These are phyloP conservation scores for Daldinia bambusicola DNA, from an alignment of 495 filamentous ascomycete genomes.

Conservation along the genomic window DNA sequence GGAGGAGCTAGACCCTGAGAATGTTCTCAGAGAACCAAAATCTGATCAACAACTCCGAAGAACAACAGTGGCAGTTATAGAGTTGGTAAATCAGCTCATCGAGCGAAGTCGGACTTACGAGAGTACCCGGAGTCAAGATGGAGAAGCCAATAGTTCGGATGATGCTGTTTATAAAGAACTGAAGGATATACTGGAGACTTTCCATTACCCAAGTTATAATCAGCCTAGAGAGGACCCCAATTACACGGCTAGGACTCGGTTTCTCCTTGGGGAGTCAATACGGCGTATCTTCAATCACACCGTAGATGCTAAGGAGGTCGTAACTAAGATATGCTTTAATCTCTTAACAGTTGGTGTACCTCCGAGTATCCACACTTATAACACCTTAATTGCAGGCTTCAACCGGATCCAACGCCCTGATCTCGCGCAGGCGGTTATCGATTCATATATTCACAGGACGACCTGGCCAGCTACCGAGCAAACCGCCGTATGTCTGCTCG, in stretches of 20 bases:
- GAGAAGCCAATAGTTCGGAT: background rate
- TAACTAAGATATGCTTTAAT: conserved; percentile 74
- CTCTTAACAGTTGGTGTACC: conserved; percentile 66
- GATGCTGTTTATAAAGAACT: conserved; percentile 26
- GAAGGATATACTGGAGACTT: conserved; percentile 7
- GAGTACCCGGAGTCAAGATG: conserved; percentile 20
- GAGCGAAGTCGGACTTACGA: background rate
- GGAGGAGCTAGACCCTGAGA: conserved; percentile 33
- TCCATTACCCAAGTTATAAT: conserved; percentile 51
- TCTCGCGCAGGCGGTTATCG: conserved; percentile 65
- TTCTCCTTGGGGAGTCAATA: conserved; percentile 49
- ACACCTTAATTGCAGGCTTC: conserved; percentile 69
- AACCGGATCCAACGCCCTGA: conserved; percentile 59
- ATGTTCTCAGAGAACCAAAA: conserved; percentile 43
- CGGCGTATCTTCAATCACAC: conserved; percentile 47
- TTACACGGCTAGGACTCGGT: conserved; percentile 32
- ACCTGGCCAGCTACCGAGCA: conserved; percentile 63
- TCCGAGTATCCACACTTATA: conserved; percentile 73
- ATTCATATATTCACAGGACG: conserved; percentile 59
- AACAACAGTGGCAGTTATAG: conserved; percentile 39
- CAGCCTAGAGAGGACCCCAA: conserved; percentile 37
- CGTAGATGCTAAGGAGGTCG: conserved; percentile 42
- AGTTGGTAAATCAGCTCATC: conserved; percentile 47
- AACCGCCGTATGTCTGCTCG: conserved; percentile 63
- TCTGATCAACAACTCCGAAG: conserved; percentile 32